Evolutionary conservation across 1,284 basidiomycete species (phyloP), one percentile per base, ranked within the genome.

Genomic region (Phenoliferia sp.): DNA sequence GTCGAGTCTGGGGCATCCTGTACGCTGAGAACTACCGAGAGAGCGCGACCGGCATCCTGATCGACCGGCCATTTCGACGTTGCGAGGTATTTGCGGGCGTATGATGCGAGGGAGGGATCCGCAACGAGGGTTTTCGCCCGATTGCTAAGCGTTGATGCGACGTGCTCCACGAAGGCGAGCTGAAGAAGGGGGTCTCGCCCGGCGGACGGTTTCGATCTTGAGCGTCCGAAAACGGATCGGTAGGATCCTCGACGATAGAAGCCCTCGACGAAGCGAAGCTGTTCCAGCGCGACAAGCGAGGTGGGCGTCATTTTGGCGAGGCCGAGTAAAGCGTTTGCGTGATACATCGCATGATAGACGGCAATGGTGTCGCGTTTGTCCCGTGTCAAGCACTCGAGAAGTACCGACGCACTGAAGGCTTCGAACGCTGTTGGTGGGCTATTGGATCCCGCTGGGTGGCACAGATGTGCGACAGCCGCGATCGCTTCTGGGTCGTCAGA

Each of bases 361-460:
- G 86, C 84, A 10, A 94, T 80, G 0, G 90, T 86, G 68, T 87
- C 85, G 3, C 88, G 86, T 76, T 96, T 95, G 81, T 96, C 94
- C 76, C 90, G 87, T 15, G 92, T 82, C 62, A 98, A 87, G 77
- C 90, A 90, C 77, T 97, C 94, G 63, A 95, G 83, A 29, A 95
- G 80, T 32, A 86, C 85, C 0, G 90, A 89, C 69, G 90, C 90
- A 28, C 85, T 82, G 73, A 88, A 86, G 74, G 89, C 85, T 29
- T 87, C 80, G 62, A 84, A 82, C 84, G 28, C 90, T 81, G 79
- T 90, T 88, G 31, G 61, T 3, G 31, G 48, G 5, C 29, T 29
- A 1, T 34, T 28, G 3, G 69, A 66, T 17, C 44, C 55, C 3
- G 39, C 59, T 3, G 52, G 29, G 12, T 69, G 34, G 59, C 72